Evolutionary conservation across 495 filamentous ascomycete species (phyloP), one percentile per base, ranked within the genome.

Genomic region (Rusavskia elegans): DNA sequence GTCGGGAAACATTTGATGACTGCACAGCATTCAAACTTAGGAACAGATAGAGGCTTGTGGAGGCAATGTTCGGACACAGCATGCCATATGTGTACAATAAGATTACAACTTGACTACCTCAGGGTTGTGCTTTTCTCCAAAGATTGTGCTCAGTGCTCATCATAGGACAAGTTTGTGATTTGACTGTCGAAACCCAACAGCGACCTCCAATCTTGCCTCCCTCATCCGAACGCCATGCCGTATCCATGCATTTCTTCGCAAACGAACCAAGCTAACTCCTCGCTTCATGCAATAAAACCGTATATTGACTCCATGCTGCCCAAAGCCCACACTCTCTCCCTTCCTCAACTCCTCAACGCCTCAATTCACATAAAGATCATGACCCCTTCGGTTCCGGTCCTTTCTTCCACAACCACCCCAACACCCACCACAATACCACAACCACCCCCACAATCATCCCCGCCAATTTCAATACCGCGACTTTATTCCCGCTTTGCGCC

Each of bases 401-500:
- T n/a, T 38, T 41, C 29, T 45, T 52, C 37, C 36, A 42, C 37
- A 89, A 68, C 73, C 81, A 79, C 25, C 76, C 73, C 57, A 76
- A 68, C 35, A 85, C 64, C 57, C 88, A 84, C 61, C 83, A 98
- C 45, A 94, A 55, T 50, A 85, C 65, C 35, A 96, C 55, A 16
- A 92, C 80, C 10, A 68, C 68, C n/a, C 70, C 87, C 41, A 89
- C 72, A 11, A 89, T 76, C 45, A 96, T 94, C 32, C 78, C 90
- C 3, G 87, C 81, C 49, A 98, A 73, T 65, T 94, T 94, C 45
- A 98, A 64, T 27, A 96, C 80, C 23, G 89, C 89, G 30, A 90
- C 82, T 57, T 88, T 93, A 64, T 95, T 90, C 51, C 92, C 92
- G 52, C 79, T 77, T 53, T 82, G 81, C 29, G 92, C 92, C 88